Evolutionary conservation across 257 asterid genomes (phyloP).

Genomic region (Solanum gracilifrons): DNA sequence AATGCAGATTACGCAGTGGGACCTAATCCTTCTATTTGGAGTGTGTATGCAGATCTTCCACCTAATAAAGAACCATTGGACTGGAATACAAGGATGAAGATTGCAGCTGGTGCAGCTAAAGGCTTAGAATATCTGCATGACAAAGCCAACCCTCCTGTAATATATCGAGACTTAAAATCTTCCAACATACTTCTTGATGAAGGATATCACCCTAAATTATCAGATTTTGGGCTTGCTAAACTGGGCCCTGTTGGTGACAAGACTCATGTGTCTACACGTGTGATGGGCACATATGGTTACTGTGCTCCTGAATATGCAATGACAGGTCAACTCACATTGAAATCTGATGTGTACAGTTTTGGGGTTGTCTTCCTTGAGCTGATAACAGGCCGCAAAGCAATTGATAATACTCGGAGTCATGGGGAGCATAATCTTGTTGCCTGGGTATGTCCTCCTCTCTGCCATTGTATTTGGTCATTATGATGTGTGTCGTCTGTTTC

Average conservation of each 20-base stretch:
- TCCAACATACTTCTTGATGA: slow-evolving; percentile 83
- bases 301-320: slow-evolving; percentile 96
- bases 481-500: background rate
- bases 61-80: slow-evolving; percentile 66
- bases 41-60: slow-evolving; percentile 36
- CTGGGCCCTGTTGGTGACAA: slow-evolving; percentile 90
- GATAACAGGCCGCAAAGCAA: slow-evolving; percentile 83
- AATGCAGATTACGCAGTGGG: background rate
- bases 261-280: slow-evolving; percentile 88
- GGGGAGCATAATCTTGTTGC: slow-evolving; percentile 87
- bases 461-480: background rate
- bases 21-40: background rate
- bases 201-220: slow-evolving; percentile 67
- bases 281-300: slow-evolving; percentile 93
- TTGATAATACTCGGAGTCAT: slow-evolving; percentile 46
- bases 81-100: slow-evolving; percentile 93
- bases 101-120: slow-evolving; percentile 90
- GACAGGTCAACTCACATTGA: slow-evolving; percentile 90
- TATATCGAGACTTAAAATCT: slow-evolving; percentile 76
- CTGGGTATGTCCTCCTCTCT: slow-evolving; percentile 44
- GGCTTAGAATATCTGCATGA: slow-evolving; percentile 86
- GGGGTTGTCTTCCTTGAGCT: slow-evolving; percentile 90
- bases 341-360: slow-evolving; percentile 78
- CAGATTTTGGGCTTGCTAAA: slow-evolving; percentile 92
- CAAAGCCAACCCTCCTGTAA: slow-evolving; percentile 84